Evolutionary conservation across 306 rosid genomes (phyloP), one percentile per base, ranked within the genome.

Genomic region (Abrus precatorius): DNA sequence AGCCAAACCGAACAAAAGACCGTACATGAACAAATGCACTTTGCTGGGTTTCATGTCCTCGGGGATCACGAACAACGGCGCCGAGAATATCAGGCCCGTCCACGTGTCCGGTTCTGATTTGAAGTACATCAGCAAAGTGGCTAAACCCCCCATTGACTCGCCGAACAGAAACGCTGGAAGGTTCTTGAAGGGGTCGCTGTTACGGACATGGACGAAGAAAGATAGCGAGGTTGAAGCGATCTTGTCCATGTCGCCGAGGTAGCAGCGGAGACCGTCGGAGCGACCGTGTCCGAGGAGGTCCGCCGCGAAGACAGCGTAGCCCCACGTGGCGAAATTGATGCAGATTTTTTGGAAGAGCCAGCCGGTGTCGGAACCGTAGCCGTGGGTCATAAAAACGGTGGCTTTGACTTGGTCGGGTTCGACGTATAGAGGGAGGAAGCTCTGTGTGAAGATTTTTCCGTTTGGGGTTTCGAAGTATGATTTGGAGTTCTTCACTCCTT

Each of bases 311-410:
- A 92, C 97, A 85, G 97, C 97, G 87, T 93, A 95, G 38, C 97
- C 97, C 99, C 99, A 95, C 52, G 65, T 68, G 80, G 99, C 75
- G 91, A 79, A 92, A 80, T 27, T 65, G 85, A 95, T 92, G 84
- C 99, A 90, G 84, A 93, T 91, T 84, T 90, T 93, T 83, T 93
- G 97, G 89, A 93, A 95, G 81, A 91, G 92, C 99, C 99, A 95
- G 59, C 97, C 97, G 68, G 97, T 86, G 85, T 95, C 99, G 89
- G 97, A 95, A 72, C 99, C 99, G 84, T 95, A 95, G 84, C 97
- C 97, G 86, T 95, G 99, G 74, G 90, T 75, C 99, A 93, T 95
- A 79, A 29, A 92, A 53, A 95, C 97, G 61, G 99, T 80, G 86
- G 78, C 97, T 47, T 95, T 91, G 77, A 90, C 38, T 0, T 73